phyloP scores from a whole-genome alignment of 805 yeast genomes.

The Candida arabinofermentans region DNA sequence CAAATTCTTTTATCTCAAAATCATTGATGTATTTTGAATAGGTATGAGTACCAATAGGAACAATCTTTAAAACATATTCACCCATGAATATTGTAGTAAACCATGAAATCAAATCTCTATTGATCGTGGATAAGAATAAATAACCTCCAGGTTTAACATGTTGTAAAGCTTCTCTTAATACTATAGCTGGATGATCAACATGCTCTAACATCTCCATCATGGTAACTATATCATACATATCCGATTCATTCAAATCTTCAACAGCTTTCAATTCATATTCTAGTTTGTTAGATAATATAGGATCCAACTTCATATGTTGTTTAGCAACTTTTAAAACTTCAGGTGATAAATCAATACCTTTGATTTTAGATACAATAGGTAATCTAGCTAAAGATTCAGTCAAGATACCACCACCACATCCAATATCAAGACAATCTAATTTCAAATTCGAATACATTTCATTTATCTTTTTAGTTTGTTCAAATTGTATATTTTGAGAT shows the following conservation, averaged over 20 bases:
- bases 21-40: conserved; percentile 81
- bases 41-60: conserved; percentile 91
- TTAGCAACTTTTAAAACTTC: conserved; percentile 82
- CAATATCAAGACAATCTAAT: conserved; percentile 73
- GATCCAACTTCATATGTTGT: conserved; percentile 64
- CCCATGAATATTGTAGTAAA: conserved; percentile 90
- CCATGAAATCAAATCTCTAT: conserved; percentile 83
- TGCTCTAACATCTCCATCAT: conserved; percentile 96
- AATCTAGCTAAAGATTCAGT: conserved; percentile 84
- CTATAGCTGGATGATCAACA: conserved; percentile 77
- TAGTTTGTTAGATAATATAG: conserved; percentile 45
- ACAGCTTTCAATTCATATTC: conserved; percentile 58
- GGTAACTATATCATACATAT: conserved; percentile 71
- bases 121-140: conserved; percentile 85
- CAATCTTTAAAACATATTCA: conserved; percentile 73
- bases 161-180: conserved; percentile 62
- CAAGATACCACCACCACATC: conserved; percentile 98
- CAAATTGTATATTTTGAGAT: conserved; percentile 40
- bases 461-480: conserved; percentile 46
- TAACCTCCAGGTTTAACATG: conserved; percentile 79
- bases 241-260: conserved; percentile 47
- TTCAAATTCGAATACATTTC: conserved; percentile 33
- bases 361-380: conserved; percentile 55
- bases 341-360: conserved; percentile 80
- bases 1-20: conserved; percentile 65